phyloP scores from a whole-genome alignment of 345 rosid genomes.

The Eucalyptus victrix region DNA sequence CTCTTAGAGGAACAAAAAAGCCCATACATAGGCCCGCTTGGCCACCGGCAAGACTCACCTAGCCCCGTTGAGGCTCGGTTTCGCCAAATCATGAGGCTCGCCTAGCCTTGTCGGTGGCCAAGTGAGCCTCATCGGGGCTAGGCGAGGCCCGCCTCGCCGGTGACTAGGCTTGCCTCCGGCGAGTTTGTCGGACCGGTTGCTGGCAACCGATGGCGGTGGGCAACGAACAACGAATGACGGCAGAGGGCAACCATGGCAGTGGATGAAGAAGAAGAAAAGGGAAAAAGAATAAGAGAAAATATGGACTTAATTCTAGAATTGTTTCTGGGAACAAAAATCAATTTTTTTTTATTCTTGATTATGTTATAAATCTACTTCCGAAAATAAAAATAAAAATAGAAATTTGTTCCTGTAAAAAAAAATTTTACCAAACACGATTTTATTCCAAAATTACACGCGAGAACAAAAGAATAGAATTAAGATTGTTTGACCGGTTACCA shows the following conservation, averaged over 20 bases:
- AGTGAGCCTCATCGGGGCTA: too few species aligned
- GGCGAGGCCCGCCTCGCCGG: rapidly evolving
- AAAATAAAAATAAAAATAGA: too few species aligned
- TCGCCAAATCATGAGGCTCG: too few species aligned
- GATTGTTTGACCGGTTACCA: rapidly evolving
- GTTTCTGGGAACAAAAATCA: rapidly evolving
- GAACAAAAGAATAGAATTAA: rapidly evolving
- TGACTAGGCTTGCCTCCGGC: rapidly evolving
- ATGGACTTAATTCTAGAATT: too few species aligned
- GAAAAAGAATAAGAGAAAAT: too few species aligned
- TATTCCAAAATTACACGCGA: rapidly evolving
- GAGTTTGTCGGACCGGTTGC: rapidly evolving
- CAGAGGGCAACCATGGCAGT: rapidly evolving
- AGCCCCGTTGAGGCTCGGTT: too few species aligned
- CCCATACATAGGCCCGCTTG: rapidly evolving
- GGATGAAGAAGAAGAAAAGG: too few species aligned
- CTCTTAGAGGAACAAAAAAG: neutral
- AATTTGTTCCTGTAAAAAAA: rapidly evolving
- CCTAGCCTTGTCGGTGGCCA: rapidly evolving
- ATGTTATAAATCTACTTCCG: rapidly evolving
- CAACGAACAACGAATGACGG: rapidly evolving
- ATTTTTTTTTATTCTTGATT: too few species aligned
- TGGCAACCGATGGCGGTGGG: rapidly evolving
- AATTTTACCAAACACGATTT: rapidly evolving
- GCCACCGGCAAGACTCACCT: rapidly evolving